Evolutionary conservation across 129 eudicot genomes (phyloP).

Genomic region (Oenanthe sinensis): DNA sequence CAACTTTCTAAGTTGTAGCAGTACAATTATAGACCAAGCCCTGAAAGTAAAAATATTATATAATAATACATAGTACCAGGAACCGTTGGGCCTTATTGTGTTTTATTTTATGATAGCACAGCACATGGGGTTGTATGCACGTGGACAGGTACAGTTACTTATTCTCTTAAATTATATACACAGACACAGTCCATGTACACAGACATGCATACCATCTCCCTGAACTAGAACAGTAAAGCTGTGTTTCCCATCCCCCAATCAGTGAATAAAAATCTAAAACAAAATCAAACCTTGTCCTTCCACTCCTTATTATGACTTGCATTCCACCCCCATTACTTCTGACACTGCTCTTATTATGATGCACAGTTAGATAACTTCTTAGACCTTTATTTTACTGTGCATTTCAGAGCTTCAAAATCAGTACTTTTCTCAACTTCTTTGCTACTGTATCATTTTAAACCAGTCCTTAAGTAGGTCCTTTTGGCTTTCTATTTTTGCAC

Average conservation of each 20-base stretch:
- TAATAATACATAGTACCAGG: conserved; percentile 2
- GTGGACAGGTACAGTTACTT: conserved; percentile 11
- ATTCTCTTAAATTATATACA: conserved; percentile 4
- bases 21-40: not conserved
- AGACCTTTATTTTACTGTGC: conserved; percentile 2
- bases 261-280: conserved; percentile 2
- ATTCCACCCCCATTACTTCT: not conserved
- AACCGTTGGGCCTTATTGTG: conserved; percentile 24
- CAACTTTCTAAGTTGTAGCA: not conserved
- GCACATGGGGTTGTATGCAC: conserved; percentile 19
- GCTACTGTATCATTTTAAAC: not conserved
- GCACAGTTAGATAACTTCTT: conserved; percentile 9
- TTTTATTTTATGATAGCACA: conserved; percentile 12
- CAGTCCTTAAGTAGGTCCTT: not conserved
- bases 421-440: not conserved
- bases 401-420: not conserved
- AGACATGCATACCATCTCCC: not conserved
- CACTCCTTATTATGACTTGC: not conserved
- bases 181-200: not conserved
- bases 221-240: not conserved
- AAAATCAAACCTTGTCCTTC: conserved; percentile 4
- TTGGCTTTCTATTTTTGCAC: not conserved
- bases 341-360: conserved; percentile 5
- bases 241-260: conserved; percentile 1
- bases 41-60: not conserved